Conservation (phyloP, 495 filamentous ascomycete genomes). For the Lasiosphaeriaceae sp. region DNA sequence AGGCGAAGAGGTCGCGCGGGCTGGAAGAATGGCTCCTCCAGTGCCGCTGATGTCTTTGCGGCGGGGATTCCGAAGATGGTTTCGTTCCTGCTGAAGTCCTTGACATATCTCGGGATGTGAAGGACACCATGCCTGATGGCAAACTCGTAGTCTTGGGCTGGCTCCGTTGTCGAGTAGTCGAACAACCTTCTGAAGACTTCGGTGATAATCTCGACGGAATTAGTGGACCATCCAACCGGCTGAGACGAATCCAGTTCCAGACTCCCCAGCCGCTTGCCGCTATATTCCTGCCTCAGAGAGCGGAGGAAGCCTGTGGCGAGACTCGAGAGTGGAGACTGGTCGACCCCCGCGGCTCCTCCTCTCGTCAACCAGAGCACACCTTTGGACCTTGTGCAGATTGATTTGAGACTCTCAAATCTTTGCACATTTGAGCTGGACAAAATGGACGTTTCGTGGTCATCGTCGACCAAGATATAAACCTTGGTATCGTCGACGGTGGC, state of each 20-base stretch:
- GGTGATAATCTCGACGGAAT: slow-evolving; percentile 19
- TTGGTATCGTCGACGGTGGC: slow-evolving; percentile 14
- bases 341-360: slow-evolving; percentile 35
- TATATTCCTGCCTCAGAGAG: slow-evolving; percentile 29
- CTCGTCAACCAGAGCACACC: slow-evolving; percentile 48
- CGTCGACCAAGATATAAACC: slow-evolving; percentile 33
- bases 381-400: slow-evolving; percentile 22
- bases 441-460: slow-evolving; percentile 26
- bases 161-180: slow-evolving; percentile 8
- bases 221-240: slow-evolving; percentile 9
- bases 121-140: slow-evolving; percentile 22
- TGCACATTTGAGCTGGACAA: slow-evolving; percentile 18
- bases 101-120: slow-evolving; percentile 27
- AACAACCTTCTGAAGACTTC: slow-evolving; percentile 22
- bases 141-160: slow-evolving; percentile 26
- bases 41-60: neutral
- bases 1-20: slow-evolving; percentile 26
- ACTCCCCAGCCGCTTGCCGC: slow-evolving; percentile 21
- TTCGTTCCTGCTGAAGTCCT: slow-evolving; percentile 31
- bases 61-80: slow-evolving; percentile 12
- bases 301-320: slow-evolving; percentile 32
- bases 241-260: slow-evolving; percentile 23
- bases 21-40: slow-evolving; percentile 29
- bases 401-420: slow-evolving; percentile 27
- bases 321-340: slow-evolving; percentile 21